Evolutionary conservation across 495 filamentous ascomycete genomes (phyloP).

Genomic region (Penicillium ucsense): DNA sequence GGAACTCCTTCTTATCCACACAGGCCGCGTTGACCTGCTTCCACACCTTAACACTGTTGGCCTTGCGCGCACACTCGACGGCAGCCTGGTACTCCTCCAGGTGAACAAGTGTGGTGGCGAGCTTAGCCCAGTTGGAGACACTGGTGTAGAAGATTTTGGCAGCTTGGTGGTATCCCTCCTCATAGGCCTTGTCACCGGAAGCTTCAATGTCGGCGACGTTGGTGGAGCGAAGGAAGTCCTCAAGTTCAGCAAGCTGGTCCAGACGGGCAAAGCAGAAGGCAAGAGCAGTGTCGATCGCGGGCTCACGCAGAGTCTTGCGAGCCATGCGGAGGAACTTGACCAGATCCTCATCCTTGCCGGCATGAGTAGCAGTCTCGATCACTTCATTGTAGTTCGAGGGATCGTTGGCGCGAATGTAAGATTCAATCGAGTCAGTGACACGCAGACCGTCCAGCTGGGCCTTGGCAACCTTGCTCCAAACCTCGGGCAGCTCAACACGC

Average conservation of each 20-base stretch:
- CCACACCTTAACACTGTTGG: slow-evolving; percentile 99
- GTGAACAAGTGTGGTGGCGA: slow-evolving; percentile 93
- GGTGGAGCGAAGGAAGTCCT: slow-evolving; percentile 88
- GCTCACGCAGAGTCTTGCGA: slow-evolving; percentile 89
- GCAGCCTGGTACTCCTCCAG: slow-evolving; percentile 95
- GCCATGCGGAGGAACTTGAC: slow-evolving; percentile 97
- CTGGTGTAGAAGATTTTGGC: slow-evolving; percentile 98
- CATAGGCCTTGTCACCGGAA: slow-evolving; percentile 95
- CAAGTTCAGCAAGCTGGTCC: slow-evolving; percentile 83
- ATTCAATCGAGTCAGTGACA: slow-evolving; percentile 86
- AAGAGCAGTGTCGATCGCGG: slow-evolving; percentile 84
- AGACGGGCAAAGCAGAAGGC: slow-evolving; percentile 90
- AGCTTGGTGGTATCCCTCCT: slow-evolving; percentile 87
- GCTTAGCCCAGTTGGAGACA: slow-evolving; percentile 99
- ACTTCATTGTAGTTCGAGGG: slow-evolving; percentile 91
- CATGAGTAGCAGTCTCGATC: slow-evolving; percentile 90
- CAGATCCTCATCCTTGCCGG: slow-evolving; percentile 95
- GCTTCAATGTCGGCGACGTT: slow-evolving; percentile 95
- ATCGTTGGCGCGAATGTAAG: slow-evolving; percentile 91
- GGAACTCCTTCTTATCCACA: slow-evolving; percentile 97
- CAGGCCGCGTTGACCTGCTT: slow-evolving; percentile 97
- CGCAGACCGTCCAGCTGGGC: slow-evolving; percentile 95
- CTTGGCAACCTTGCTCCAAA: slow-evolving; percentile 99
- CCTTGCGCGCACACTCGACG: slow-evolving; percentile 96
- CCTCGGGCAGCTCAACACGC: slow-evolving; percentile 86